Evolutionary conservation across 768 basidiomycete species (phyloP).

Genomic region (Boletales sp.): DNA sequence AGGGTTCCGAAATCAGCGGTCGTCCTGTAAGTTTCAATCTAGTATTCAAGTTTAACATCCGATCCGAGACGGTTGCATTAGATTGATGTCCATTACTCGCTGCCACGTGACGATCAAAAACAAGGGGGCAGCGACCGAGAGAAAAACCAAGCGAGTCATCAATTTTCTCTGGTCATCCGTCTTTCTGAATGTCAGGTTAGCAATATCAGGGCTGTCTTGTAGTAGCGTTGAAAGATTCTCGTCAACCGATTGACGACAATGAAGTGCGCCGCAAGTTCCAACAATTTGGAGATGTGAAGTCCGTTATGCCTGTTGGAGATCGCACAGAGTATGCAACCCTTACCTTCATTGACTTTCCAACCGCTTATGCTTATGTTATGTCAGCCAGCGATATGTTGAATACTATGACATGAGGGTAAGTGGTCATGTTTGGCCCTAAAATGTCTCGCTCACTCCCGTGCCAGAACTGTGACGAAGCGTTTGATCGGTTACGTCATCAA

Average conservation of each 20-base stretch:
- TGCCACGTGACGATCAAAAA: conserved; percentile 84
- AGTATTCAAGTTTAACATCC: neutral
- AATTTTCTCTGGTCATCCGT: neutral
- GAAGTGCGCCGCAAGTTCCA: conserved; percentile 86
- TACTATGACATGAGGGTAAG: conserved; percentile 86
- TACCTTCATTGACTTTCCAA: neutral
- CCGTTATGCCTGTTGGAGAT: conserved; percentile 61
- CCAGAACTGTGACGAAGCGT: conserved; percentile 75
- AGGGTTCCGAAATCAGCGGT: conserved; percentile 83
- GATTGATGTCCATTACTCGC: conserved; percentile 98
- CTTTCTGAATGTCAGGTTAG: conserved; percentile 30
- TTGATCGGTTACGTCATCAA: conserved; percentile 76
- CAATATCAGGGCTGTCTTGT: conserved; percentile 83
- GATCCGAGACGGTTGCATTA: conserved; percentile 29
- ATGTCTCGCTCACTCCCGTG: conserved; percentile 6
- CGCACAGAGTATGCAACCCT: conserved; percentile 50
- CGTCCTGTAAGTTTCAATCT: conserved; percentile 67
- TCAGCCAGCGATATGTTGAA: conserved; percentile 88
- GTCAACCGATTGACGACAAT: conserved; percentile 73
- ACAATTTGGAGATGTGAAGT: conserved; percentile 88
- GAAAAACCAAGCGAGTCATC: conserved; percentile 72
- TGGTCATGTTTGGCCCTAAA: neutral
- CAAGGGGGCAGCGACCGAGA: conserved; percentile 55
- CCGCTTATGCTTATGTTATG: conserved; percentile 10
- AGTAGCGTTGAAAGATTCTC: conserved; percentile 70